Evolutionary conservation across 208 protist species (phyloP).

Genomic region (Leptomonas pyrrhocoris): DNA sequence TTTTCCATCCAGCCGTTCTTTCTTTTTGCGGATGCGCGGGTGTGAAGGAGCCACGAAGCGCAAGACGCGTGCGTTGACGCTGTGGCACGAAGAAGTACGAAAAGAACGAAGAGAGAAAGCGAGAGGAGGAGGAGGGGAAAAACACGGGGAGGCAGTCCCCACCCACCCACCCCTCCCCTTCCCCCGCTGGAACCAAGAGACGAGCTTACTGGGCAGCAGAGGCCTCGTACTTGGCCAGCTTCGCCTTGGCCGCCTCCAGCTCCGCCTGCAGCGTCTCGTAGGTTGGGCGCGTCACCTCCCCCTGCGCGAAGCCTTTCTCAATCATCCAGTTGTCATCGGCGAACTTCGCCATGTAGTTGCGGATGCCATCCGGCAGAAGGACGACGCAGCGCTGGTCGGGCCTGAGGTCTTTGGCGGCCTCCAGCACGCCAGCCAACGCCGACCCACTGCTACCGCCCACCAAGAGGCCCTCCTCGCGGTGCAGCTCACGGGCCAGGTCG

Average conservation of each 20-base stretch:
- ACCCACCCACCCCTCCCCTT: not conserved
- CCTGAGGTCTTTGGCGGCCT: conserved; percentile 92
- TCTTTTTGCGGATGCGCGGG: no score
- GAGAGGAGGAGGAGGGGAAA: no score
- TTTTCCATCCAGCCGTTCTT: no score
- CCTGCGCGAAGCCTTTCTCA: conserved; percentile 91
- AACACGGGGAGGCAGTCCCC: no score
- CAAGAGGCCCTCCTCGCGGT: conserved; percentile 95
- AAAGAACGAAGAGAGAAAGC: no score
- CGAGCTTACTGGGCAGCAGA: conserved; percentile 18
- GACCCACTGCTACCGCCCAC: conserved; percentile 95
- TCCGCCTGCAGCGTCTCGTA: conserved; percentile 72
- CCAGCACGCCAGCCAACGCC: conserved; percentile 87
- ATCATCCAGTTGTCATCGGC: conserved; percentile 96
- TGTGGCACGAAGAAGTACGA: no score
- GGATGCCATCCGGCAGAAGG: conserved; percentile 94
- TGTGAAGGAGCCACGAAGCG: no score
- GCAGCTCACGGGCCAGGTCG: conserved; percentile 91
- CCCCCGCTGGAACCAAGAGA: not conserved
- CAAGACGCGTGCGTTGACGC: no score
- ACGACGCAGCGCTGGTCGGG: conserved; percentile 93
- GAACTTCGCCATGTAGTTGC: conserved; percentile 98
- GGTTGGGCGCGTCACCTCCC: conserved; percentile 71
- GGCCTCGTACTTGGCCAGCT: conserved; percentile 71
- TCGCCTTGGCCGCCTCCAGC: conserved; percentile 57